These are phyloP conservation scores for Grosmannia serpens DNA, from an alignment of 2,329 filamentous ascomycete species.

Conservation along the genomic window DNA sequence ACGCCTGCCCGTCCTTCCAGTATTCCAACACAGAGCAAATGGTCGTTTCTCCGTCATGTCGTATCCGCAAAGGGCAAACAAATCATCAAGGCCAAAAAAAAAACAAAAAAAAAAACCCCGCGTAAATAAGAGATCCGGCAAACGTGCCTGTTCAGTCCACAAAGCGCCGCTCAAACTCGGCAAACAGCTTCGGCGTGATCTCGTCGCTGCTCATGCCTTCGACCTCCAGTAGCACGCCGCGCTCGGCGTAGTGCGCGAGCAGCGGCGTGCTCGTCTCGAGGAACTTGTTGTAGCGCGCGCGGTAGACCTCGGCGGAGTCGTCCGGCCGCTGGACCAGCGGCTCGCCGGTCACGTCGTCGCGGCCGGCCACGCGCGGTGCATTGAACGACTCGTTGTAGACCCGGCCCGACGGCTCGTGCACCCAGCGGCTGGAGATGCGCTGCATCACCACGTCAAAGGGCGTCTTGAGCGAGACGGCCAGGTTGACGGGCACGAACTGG, in stretches of 20 bases:
- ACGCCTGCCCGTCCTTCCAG: too few species aligned
- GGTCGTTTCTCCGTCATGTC: too few species aligned
- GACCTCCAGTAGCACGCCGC: constrained; percentile 77
- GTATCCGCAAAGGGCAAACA: too few species aligned
- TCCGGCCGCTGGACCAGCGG: constrained; percentile 70
- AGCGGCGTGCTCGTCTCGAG: constrained; percentile 76
- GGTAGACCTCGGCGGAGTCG: constrained; percentile 80
- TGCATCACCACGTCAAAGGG: constrained; percentile 78
- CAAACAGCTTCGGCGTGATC: constrained; percentile 80
- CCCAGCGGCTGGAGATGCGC: constrained; percentile 84
- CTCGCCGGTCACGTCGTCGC: constrained; percentile 87
- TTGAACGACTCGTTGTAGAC: constrained; percentile 96
- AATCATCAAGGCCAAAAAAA: too few species aligned
- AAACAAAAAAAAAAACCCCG: too few species aligned
- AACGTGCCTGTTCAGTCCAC: constrained; percentile 11
- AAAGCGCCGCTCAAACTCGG: constrained; percentile 74
- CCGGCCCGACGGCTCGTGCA: constrained; percentile 80
- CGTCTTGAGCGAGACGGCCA: constrained; percentile 78
- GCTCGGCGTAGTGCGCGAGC: constrained; percentile 76
- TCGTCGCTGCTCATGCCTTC: constrained; percentile 86
- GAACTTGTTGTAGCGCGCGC: constrained; percentile 68
- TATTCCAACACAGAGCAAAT: too few species aligned
- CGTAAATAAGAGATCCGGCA: too few species aligned
- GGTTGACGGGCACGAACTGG: constrained; percentile 79
- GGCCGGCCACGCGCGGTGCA: constrained; percentile 65